Conservation (phyloP, 495 filamentous ascomycete genomes). For the Aspergillus incahuasiensis region DNA sequence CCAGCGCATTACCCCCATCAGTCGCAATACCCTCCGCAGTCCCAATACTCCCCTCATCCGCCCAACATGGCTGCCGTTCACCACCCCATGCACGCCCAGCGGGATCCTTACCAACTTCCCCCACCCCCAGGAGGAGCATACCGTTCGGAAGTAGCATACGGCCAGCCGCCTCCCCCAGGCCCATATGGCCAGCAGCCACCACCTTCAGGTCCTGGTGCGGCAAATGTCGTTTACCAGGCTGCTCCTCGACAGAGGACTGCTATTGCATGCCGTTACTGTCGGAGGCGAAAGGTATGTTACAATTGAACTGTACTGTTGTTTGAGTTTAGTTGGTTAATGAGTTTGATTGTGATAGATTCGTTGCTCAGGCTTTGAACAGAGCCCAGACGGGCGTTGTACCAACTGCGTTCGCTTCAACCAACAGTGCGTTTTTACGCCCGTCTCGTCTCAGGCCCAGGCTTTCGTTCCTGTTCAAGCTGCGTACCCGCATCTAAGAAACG, state of each 20-base stretch:
- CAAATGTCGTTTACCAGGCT: slow-evolving; percentile 53
- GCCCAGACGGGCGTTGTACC: slow-evolving; percentile 70
- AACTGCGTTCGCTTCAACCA: slow-evolving; percentile 80
- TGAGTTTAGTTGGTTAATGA: slow-evolving; percentile 11
- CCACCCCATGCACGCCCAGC: slow-evolving; percentile 31
- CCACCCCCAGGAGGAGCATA: slow-evolving; percentile 38
- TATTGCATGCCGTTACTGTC: slow-evolving; percentile 81
- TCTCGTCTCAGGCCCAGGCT: slow-evolving; percentile 76
- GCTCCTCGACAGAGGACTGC: slow-evolving; percentile 76
- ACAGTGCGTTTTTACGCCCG: slow-evolving; percentile 82
- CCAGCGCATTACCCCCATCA: slow-evolving; percentile 30
- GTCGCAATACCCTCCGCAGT: slow-evolving; percentile 29
- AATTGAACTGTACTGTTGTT: not conserved
- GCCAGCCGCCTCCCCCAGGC: slow-evolving; percentile 33
- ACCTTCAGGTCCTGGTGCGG: slow-evolving; percentile 12
- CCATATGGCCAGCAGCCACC: slow-evolving; percentile 38
- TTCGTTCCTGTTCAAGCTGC: slow-evolving; percentile 77
- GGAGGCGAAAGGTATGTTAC: slow-evolving; percentile 67
- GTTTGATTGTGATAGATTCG: slow-evolving; percentile 55
- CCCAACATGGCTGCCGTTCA: slow-evolving; percentile 41
- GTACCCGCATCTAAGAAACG: slow-evolving; percentile 57
- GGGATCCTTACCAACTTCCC: slow-evolving; percentile 38
- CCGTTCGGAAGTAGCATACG: slow-evolving; percentile 42
- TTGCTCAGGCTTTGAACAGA: slow-evolving; percentile 77
- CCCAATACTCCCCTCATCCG: slow-evolving; percentile 36